Percentiles rank a stretch among this genome's conserved stretches.
phyloP scores from a whole-genome alignment of 192 early-diverging fungal genomes.

The Coemansia pectinata region DNA sequence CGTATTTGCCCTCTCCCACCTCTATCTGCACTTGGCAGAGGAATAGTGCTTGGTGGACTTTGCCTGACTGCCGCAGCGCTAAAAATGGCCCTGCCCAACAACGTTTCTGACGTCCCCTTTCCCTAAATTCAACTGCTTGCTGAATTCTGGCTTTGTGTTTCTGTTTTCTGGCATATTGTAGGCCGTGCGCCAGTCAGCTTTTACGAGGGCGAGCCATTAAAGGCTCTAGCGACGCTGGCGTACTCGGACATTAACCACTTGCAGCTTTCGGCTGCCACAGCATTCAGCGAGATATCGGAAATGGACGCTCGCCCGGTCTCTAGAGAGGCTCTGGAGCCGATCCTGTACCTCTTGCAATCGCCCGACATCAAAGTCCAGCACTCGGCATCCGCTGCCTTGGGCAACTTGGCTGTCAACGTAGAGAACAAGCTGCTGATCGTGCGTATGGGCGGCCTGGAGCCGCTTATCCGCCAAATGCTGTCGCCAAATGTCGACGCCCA shows the following conservation, averaged over 20 bases:
- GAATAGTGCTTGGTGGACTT: slow-evolving; percentile 5
- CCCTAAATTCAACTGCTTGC: slow-evolving; percentile 5
- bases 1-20: slow-evolving; percentile 13
- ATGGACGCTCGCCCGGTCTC: slow-evolving; percentile 75
- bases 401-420: slow-evolving; percentile 76
- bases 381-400: slow-evolving; percentile 82
- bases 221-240: slow-evolving; percentile 78
- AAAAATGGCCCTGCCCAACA: background rate
- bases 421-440: slow-evolving; percentile 87
- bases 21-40: background rate
- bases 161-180: slow-evolving; percentile 19
- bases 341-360: slow-evolving; percentile 79
- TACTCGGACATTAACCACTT: slow-evolving; percentile 83
- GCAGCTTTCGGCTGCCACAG: slow-evolving; percentile 83
- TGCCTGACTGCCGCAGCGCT: background rate
- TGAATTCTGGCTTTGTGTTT: background rate
- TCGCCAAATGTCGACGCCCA: slow-evolving; percentile 87
- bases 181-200: slow-evolving; percentile 80
- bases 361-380: slow-evolving; percentile 83
- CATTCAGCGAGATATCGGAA: slow-evolving; percentile 90
- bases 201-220: slow-evolving; percentile 78
- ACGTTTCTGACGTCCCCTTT: background rate
- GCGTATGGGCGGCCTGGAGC: slow-evolving; percentile 78
- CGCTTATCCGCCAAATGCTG: slow-evolving; percentile 83
- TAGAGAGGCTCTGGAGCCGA: slow-evolving; percentile 76